phyloP scores from a whole-genome alignment of 805 yeast species.

The Yamadazyma akitaensis region DNA sequence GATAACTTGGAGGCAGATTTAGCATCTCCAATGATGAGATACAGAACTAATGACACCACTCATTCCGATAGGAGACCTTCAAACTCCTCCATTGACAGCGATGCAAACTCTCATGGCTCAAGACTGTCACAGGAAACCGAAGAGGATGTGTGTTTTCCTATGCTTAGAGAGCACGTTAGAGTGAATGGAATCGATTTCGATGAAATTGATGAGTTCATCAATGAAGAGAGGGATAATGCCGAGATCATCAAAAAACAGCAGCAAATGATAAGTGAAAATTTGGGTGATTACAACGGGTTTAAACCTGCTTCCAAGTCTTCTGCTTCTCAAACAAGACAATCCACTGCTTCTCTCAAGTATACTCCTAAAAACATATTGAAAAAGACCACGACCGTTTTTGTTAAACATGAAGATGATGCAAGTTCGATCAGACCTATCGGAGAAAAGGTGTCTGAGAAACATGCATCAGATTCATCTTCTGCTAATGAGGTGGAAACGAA shows the following conservation, averaged over 20 bases:
- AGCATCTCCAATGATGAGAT: constrained; percentile 27
- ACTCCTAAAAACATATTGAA: constrained; percentile 47
- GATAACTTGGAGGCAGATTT: constrained; percentile 24
- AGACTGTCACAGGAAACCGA: constrained; percentile 87
- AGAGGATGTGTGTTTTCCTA: constrained; percentile 96
- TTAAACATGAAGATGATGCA: not conserved
- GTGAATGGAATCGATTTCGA: constrained; percentile 84
- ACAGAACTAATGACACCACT: constrained; percentile 23
- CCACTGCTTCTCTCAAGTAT: constrained; percentile 55
- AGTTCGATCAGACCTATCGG: constrained; percentile 1
- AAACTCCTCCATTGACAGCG: constrained; percentile 50
- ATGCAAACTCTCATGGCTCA: constrained; percentile 69
- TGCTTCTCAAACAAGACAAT: constrained; percentile 9
- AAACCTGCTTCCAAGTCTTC: constrained; percentile 5
- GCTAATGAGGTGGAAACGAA: constrained; percentile 8
- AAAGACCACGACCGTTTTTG: constrained; percentile 7
- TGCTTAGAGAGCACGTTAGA: constrained; percentile 60
- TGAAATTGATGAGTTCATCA: constrained; percentile 80
- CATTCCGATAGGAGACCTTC: constrained; percentile 30
- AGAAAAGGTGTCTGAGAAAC: constrained; percentile 4
- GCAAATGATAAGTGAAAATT: constrained; percentile 15
- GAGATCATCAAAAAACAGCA: constrained; percentile 22
- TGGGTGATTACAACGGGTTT: constrained; percentile 13
- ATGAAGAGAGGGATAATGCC: constrained; percentile 53
- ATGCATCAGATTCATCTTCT: constrained; percentile 11